Percentiles rank a stretch among this genome's conserved stretches.
Conservation (phyloP, 1,284 basidiomycete genomes). For the Leccinum variabile region DNA sequence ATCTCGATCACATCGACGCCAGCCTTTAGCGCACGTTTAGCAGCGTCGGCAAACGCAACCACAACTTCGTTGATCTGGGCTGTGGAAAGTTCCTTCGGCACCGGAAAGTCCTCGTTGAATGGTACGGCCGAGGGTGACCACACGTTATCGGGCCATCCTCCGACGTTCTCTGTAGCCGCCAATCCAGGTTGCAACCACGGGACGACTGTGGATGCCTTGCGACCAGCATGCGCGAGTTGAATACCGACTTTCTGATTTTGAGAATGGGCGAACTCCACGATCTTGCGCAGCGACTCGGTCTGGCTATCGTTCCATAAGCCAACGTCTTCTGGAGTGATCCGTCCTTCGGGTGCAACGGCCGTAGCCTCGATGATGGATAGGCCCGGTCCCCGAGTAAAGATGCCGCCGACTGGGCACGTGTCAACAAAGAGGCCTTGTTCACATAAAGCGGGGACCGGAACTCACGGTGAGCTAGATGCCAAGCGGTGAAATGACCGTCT, state of each 20-base stretch:
- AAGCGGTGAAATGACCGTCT: conserved; percentile 51
- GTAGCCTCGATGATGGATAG: conserved; percentile 61
- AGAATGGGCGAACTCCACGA: conserved; percentile 77
- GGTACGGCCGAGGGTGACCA: conserved; percentile 59
- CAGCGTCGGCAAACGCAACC: conserved; percentile 57
- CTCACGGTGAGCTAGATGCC: conserved; percentile 53
- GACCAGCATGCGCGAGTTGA: conserved; percentile 80
- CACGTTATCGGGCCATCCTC: conserved; percentile 72
- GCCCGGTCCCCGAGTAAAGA: conserved; percentile 50
- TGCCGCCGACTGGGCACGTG: conserved; percentile 42
- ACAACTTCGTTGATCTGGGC: conserved; percentile 60
- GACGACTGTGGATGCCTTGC: conserved; percentile 63
- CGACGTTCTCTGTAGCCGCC: conserved; percentile 46
- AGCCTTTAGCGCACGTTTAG: conserved; percentile 54
- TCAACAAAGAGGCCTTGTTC: neutral
- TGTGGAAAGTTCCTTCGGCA: conserved; percentile 54
- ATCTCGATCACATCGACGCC: conserved; percentile 73
- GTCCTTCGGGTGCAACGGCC: conserved; percentile 60
- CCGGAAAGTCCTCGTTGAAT: conserved; percentile 48
- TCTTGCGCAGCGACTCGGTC: conserved; percentile 60
- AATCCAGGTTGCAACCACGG: conserved; percentile 53
- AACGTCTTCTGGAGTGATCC: conserved; percentile 48
- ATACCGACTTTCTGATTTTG: conserved; percentile 73
- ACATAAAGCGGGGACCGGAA: neutral
- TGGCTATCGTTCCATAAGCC: conserved; percentile 83